phyloP scores from a whole-genome alignment of 2,329 filamentous ascomycete genomes.

The Mycosphaerella arachidis region DNA sequence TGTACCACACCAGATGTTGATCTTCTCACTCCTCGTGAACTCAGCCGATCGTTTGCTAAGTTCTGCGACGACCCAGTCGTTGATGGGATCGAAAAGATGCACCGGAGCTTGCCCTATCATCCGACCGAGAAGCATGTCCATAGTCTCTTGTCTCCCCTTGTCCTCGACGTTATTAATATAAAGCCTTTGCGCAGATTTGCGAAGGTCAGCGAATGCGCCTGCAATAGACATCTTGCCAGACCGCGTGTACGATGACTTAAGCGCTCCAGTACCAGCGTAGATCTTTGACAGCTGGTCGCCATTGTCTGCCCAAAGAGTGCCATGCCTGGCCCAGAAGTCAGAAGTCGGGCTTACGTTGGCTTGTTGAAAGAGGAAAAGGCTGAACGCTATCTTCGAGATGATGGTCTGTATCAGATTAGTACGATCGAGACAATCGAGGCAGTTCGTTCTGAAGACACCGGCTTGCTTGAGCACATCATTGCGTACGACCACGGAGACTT shows the following conservation, averaged over 20 bases:
- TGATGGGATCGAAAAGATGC: slow-evolving; percentile 87
- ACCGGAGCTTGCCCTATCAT: slow-evolving; percentile 79
- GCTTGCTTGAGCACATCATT: slow-evolving; percentile 74
- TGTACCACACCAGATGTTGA: slow-evolving; percentile 80
- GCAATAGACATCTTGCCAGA: slow-evolving; percentile 94
- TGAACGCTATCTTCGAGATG: slow-evolving; percentile 87
- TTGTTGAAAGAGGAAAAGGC: slow-evolving; percentile 73
- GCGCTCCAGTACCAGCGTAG: slow-evolving; percentile 89
- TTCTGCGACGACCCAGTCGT: slow-evolving; percentile 79
- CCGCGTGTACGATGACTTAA: slow-evolving; percentile 93
- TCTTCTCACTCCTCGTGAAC: slow-evolving; percentile 68
- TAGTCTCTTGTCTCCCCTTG: slow-evolving; percentile 86
- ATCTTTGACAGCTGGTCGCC: slow-evolving; percentile 91
- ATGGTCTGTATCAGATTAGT: slow-evolving; percentile 96
- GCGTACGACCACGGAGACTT: slow-evolving; percentile 26
- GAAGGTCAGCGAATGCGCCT: slow-evolving; percentile 87
- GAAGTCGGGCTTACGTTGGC: slow-evolving; percentile 59
- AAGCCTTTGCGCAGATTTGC: slow-evolving; percentile 87
- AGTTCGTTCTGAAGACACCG: slow-evolving; percentile 94
- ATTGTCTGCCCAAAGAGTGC: slow-evolving; percentile 94
- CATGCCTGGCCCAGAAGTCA: slow-evolving; percentile 90
- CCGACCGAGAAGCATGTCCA: slow-evolving; percentile 87
- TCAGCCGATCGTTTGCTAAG: slow-evolving; percentile 62
- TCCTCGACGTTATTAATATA: slow-evolving; percentile 99
- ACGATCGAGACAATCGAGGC: slow-evolving; percentile 88